Base-by-base conservation (phyloP, 148 eudicot genomes). In the Arctostaphylos glauca region DNA sequence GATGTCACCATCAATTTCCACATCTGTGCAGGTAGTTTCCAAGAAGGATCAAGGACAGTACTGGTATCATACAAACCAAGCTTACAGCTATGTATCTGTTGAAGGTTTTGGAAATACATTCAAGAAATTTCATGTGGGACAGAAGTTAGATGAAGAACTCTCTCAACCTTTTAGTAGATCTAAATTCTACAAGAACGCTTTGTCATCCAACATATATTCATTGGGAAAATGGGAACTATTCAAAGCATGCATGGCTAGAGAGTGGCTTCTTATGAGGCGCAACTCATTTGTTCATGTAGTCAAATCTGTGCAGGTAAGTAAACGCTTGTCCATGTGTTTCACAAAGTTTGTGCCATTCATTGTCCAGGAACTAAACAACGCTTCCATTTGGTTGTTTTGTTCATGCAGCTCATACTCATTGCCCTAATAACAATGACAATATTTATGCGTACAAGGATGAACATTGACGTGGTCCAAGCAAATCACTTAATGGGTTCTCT, bases 41-140 rank as follows among this genome's bases (percentile, higher is more conserved):
- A 89, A 80, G 84, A 94, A 91, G 80, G 98, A 94, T 87, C 98
- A 94, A 87, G 86, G 82, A 82, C 93, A 93, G 62, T 93, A 87
- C 76, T 94, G 98, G 98, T 74, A 53, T 55, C 81, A 80, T 73
- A 84, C 86, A 43, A 87, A 84, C 31, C 81, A 75, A 56, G 79
- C 90, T 52, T 90, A 93, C 81, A 83, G 78, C 16, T 93, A 88
- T 78, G 60, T 93, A 52, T 86, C 98, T 5, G 86, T 86, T 38
- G 87, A 91, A 83, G 76, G 80, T 31, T 88, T 94, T 12, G 82
- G 88, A 72, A 88, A 83, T 79, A 90, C 77, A 84, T 91, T 83
- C 78, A 90, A 85, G 88, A 86, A 81, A 80, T 89, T 92, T 81
- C 25, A 56, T 75, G 77, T 86, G 70, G 93, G 98, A 14, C 85